phyloP scores from a whole-genome alignment of 345 rosid species.

The Salix dunnii region DNA sequence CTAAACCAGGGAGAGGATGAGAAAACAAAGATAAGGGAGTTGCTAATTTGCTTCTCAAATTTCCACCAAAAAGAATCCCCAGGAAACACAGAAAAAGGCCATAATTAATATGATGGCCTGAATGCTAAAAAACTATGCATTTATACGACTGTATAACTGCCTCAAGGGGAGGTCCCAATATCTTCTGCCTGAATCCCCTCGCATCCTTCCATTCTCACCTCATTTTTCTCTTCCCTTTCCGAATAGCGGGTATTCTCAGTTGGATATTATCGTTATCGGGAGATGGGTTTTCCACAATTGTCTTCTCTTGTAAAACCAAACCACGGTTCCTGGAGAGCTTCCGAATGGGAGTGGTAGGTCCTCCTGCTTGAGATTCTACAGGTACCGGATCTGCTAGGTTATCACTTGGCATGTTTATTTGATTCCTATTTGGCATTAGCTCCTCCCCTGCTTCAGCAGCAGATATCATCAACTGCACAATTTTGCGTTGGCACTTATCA shows the following conservation, averaged over 20 bases:
- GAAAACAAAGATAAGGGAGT: too few species aligned
- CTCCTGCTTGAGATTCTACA: conserved; percentile 12
- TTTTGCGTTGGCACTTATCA: background rate
- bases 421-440: conserved; percentile 38
- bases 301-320: conserved; percentile 24
- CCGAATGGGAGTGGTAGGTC: conserved; percentile 15
- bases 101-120: too few species aligned
- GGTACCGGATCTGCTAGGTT: background rate
- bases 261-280: conserved; percentile 3
- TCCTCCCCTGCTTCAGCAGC: conserved; percentile 31
- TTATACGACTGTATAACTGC: too few species aligned
- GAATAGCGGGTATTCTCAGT: conserved; percentile 4
- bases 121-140: too few species aligned
- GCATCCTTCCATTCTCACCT: background rate
- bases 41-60: too few species aligned
- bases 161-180: too few species aligned
- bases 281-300: conserved; percentile 6
- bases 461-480: conserved; percentile 34
- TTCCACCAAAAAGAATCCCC: too few species aligned
- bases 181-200: too few species aligned
- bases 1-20: too few species aligned
- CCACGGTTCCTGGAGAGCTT: conserved; percentile 27
- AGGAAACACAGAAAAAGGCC: too few species aligned
- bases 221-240: conserved; percentile 12
- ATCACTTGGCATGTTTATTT: background rate